phyloP scores from a whole-genome alignment of 176 grass and related monocot genomes.

The Elaeis guineensis region DNA sequence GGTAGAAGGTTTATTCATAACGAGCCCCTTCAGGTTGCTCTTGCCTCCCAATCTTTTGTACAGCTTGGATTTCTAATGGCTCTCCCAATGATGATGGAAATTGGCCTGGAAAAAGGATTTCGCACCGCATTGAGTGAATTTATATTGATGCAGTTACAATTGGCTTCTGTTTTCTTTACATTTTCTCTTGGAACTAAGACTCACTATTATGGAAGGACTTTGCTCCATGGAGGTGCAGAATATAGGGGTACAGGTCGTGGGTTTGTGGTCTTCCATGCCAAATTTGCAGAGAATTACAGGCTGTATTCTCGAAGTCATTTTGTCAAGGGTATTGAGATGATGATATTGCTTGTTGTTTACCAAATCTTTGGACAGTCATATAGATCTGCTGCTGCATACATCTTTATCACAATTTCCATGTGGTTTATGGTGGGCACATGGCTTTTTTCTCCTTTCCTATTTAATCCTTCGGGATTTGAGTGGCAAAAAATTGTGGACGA shows the following conservation, averaged over 20 bases:
- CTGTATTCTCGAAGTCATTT: conserved; percentile 97
- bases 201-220: conserved; percentile 85
- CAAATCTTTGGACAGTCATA: conserved; percentile 74
- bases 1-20: conserved; percentile 74
- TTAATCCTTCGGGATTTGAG: conserved; percentile 94
- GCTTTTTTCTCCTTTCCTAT: conserved; percentile 87
- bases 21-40: conserved; percentile 70
- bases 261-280: conserved; percentile 95
- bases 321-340: conserved; percentile 81
- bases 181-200: conserved; percentile 93
- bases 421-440: conserved; percentile 88
- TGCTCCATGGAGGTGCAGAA: conserved; percentile 89
- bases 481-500: conserved; percentile 93
- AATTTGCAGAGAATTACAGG: conserved; percentile 93
- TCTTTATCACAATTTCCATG: conserved; percentile 71
- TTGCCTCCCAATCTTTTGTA: conserved; percentile 89
- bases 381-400: conserved; percentile 51
- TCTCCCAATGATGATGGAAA: conserved; percentile 98
- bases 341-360: conserved; percentile 80
- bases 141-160: conserved; percentile 85
- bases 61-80: conserved; percentile 96
- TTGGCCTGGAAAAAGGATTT: conserved; percentile 92
- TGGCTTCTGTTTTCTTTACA: conserved; percentile 81
- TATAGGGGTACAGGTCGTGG: conserved; percentile 76
- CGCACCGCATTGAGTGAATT: conserved; percentile 76